Evolutionary conservation across 1,284 basidiomycete genomes (phyloP).

Genomic region (Sanguinoderma infundibulare): DNA sequence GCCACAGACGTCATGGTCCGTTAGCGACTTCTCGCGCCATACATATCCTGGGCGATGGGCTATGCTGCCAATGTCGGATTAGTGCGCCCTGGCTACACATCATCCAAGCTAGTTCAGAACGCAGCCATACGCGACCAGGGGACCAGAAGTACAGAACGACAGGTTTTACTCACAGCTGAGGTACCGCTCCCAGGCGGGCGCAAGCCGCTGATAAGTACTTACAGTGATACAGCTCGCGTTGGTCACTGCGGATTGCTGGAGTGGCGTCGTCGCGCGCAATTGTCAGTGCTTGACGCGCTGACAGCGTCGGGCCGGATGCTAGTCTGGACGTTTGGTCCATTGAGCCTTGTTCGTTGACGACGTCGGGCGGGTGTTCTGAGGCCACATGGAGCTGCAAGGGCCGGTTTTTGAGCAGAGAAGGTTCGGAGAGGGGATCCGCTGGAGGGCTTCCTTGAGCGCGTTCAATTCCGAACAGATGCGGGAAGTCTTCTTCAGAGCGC

Average conservation of each 20-base stretch:
- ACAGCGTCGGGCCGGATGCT: background rate
- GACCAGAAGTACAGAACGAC: background rate
- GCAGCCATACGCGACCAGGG: background rate
- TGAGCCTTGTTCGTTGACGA: background rate
- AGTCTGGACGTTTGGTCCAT: background rate
- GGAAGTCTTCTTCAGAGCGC: background rate
- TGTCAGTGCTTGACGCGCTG: background rate
- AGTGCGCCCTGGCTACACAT: background rate
- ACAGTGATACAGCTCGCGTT: background rate
- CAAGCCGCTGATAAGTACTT: background rate
- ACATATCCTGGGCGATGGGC: too few relatives aligned
- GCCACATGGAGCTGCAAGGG: background rate
- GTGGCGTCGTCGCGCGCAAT: too few relatives aligned
- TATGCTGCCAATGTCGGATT: background rate
- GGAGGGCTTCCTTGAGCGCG: background rate
- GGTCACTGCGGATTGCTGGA: too few relatives aligned
- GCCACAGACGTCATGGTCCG: background rate
- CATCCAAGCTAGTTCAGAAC: background rate
- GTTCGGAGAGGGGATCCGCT: background rate
- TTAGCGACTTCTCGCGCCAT: background rate
- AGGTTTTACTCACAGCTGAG: background rate
- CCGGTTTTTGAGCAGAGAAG: too few relatives aligned
- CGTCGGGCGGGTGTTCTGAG: background rate
- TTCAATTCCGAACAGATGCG: background rate
- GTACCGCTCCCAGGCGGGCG: constrained; percentile 1